Evolutionary conservation across 176 grass and related monocot species (phyloP).

Genomic region (Eleusine indica): DNA sequence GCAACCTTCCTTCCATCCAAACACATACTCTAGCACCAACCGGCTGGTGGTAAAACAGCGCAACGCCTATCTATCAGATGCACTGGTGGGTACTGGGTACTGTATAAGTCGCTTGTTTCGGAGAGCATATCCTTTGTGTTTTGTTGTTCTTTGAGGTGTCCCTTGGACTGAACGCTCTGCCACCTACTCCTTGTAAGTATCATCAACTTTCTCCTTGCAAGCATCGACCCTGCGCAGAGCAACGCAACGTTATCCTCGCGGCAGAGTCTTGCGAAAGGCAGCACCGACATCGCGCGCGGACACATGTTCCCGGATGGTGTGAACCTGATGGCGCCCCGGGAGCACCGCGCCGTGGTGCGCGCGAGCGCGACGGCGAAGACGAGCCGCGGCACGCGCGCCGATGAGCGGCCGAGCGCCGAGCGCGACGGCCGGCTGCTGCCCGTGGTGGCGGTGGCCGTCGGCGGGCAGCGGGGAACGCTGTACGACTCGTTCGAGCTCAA

Average conservation of each 20-base stretch:
- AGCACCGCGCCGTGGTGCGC: neutral
- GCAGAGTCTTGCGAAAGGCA: neutral
- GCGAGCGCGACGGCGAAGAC: too few species aligned
- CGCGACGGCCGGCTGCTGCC: neutral
- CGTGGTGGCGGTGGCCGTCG: neutral
- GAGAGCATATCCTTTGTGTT: neutral
- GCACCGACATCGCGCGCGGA: neutral
- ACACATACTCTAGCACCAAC: too few species aligned
- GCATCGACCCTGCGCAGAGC: neutral
- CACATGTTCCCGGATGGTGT: conserved; percentile 36
- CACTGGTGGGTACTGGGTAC: too few species aligned
- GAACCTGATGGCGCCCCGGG: neutral
- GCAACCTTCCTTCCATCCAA: too few species aligned
- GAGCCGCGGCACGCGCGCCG: neutral
- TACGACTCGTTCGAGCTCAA: conserved; percentile 74
- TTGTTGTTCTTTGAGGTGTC: neutral
- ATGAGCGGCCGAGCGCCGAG: neutral
- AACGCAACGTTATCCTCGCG: neutral
- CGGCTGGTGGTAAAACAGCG: too few species aligned
- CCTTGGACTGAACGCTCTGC: conserved; percentile 4
- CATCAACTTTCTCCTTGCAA: conserved; percentile 20
- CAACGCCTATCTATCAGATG: too few species aligned
- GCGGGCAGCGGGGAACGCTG: conserved; percentile 47
- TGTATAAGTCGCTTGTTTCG: too few species aligned
- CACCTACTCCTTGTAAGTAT: neutral